phyloP scores from a whole-genome alignment of 495 filamentous ascomycete genomes.

The Podospora anserina region DNA sequence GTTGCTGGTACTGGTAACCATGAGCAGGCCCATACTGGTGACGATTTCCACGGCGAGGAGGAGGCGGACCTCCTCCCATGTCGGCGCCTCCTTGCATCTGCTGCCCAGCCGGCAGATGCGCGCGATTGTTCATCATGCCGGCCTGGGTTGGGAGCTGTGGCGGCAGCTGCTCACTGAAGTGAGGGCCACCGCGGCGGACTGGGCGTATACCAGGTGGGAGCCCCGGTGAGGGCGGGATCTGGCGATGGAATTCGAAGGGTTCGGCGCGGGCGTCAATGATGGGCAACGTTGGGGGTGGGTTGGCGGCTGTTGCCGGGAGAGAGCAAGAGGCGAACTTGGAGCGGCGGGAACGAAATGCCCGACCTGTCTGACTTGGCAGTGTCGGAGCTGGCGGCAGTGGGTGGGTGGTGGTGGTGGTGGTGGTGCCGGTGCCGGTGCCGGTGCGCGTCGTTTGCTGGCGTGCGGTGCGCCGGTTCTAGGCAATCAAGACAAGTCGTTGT shows the following conservation, averaged over 20 bases:
- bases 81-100: constrained; percentile 47
- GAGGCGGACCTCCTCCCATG: constrained; percentile 35
- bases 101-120: constrained; percentile 63
- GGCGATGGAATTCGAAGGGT: constrained; percentile 10
- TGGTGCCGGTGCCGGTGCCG: background rate
- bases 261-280: constrained; percentile 15
- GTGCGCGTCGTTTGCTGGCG: background rate
- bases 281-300: constrained; percentile 3
- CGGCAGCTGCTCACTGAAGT: constrained; percentile 50
- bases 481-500: background rate
- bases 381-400: background rate
- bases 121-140: constrained; percentile 60
- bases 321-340: background rate
- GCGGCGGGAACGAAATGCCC: background rate
- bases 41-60: constrained; percentile 23
- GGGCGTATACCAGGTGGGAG: constrained; percentile 3
- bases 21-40: constrained; percentile 27
- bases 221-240: constrained; percentile 18
- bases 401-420: too few relatives aligned
- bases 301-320: constrained; percentile 6
- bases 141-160: constrained; percentile 46
- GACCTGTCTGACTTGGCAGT: background rate
- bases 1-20: constrained; percentile 31
- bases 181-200: constrained; percentile 38
- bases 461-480: background rate